Base-by-base conservation (phyloP, 148 eudicot species). In the Cornus controversa region DNA sequence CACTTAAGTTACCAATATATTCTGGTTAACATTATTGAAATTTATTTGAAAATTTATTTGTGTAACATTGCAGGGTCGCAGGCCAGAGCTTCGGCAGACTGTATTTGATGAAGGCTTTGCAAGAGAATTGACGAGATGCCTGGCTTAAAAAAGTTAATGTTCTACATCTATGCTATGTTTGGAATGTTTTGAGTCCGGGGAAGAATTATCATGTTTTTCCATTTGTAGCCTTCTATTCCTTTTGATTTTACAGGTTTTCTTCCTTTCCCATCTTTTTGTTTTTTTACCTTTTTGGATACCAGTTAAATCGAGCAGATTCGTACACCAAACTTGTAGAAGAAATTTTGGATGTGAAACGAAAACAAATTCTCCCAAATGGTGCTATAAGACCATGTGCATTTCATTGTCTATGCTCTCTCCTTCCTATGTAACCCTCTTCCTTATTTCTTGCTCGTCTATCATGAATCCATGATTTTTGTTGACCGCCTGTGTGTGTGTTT, bases 21-120 rank as follows among this genome's bases (percentile, higher is more conserved):
- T 13, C 9, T 26, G 50, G 50, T 58, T 29, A 25, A 62, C 24
- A 73, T 73, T 9, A 25, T 37, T 4, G 37, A 75, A 29, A 37
- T 75, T 18, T 40, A 25, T 65, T 37, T 57, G 36, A 45, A 45
- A 5, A 29, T 70, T 10, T 15, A 10, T 45, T 37, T 40, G 15
- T 74, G 8, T 68, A 66, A n/a, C 29, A 69, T 58, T 88, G 87
- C 92, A 96, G 99, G 80, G 98, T 92, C 77, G 98, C 97, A 25
- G 98, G 99, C 45, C 99, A 93, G 85, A 92, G 89, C 82, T 93
- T 96, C 82, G 87, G 92, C 73, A 86, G 82, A 77, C 81, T 96
- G 31, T 89, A 93, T 76, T 80, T 92, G 86, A 86, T 89, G 85
- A 93, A 93, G 88, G 98, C 98, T 23, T 85, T 96, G 84, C 98